These are phyloP conservation scores for Hygrophoropsis aurantiaca DNA, from an alignment of 768 basidiomycete species.

Conservation along the genomic window DNA sequence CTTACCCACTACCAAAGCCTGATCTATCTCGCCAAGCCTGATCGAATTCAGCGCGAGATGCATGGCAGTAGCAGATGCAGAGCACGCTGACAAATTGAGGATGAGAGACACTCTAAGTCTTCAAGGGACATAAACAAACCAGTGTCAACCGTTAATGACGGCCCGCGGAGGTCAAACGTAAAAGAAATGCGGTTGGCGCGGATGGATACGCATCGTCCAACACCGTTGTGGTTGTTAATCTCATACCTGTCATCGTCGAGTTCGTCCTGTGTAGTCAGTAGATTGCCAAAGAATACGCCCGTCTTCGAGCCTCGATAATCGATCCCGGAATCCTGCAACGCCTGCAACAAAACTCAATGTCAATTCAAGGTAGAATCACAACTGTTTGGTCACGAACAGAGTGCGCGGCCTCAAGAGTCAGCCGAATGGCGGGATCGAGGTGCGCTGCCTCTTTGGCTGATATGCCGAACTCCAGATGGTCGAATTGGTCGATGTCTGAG, in stretches of 20 bases:
- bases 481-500: constrained; percentile 31
- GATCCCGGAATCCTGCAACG: constrained; percentile 16
- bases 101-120: background rate
- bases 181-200: constrained; percentile 16
- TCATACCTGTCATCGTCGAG: constrained; percentile 27
- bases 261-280: constrained; percentile 25
- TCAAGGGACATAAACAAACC: background rate
- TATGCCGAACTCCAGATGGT: constrained; percentile 34
- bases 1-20: background rate
- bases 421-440: constrained; percentile 31
- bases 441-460: constrained; percentile 26
- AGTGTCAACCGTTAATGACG: background rate
- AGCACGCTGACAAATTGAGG: background rate
- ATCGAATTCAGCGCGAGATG: constrained; percentile 1
- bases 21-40: background rate
- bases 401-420: constrained; percentile 31
- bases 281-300: constrained; percentile 17
- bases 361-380: no score
- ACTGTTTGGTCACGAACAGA: background rate
- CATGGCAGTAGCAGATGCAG: background rate
- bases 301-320: constrained; percentile 16
- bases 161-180: background rate
- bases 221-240: constrained; percentile 25
- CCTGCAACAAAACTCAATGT: constrained; percentile 22
- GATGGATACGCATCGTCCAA: constrained; percentile 29